phyloP scores from a whole-genome alignment of 352 stramenopile species.

The Aphanomyces euteiches region DNA sequence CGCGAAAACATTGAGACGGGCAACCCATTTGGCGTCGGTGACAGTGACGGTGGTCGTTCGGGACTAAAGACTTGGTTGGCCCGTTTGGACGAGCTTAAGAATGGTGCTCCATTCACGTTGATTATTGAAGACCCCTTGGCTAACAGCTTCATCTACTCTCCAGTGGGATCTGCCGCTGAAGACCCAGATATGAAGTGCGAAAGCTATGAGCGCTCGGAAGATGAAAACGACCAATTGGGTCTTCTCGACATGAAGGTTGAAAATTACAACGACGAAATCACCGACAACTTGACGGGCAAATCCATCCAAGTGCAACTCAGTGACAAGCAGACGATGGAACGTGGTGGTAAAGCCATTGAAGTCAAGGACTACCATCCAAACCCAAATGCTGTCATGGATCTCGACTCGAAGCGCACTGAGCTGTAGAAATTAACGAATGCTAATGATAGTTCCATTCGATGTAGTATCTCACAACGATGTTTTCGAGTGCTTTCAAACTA shows the following conservation, averaged over 20 bases:
- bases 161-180: constrained; percentile 45
- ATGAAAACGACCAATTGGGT: constrained; percentile 91
- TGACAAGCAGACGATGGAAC: constrained; percentile 62
- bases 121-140: constrained; percentile 86
- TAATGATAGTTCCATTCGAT: too few relatives aligned
- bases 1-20: constrained; percentile 64
- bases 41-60: constrained; percentile 64
- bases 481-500: too few relatives aligned
- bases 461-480: too few relatives aligned
- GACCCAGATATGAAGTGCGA: constrained; percentile 68
- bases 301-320: constrained; percentile 43
- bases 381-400: constrained; percentile 55
- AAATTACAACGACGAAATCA: constrained; percentile 49
- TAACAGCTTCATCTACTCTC: constrained; percentile 90
- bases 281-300: constrained; percentile 33
- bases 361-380: constrained; percentile 62
- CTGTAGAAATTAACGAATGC: constrained; percentile 19
- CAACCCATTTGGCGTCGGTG: constrained; percentile 81
- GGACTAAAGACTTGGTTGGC: constrained; percentile 51
- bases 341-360: constrained; percentile 48
- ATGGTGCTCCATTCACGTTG: constrained; percentile 83
- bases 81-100: constrained; percentile 51
- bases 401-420: constrained; percentile 26
- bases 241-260: constrained; percentile 92
- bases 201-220: constrained; percentile 81